Percentiles rank a stretch among this genome's conserved stretches.
These are phyloP conservation scores for Crithidia fasciculata DNA, from an alignment of 208 protist genomes.

Conservation along the genomic window DNA sequence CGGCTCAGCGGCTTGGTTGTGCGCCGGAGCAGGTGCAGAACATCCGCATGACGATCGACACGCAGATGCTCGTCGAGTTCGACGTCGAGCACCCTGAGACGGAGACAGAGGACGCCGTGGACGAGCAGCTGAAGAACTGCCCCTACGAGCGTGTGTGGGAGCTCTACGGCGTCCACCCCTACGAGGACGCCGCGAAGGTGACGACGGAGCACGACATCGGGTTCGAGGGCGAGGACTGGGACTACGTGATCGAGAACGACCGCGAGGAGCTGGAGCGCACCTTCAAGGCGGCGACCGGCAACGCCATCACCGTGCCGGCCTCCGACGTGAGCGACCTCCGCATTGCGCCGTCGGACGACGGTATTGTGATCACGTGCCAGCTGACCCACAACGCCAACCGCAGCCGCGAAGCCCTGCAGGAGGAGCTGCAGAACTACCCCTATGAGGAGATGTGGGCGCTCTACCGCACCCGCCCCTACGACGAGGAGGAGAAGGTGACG, in stretches of 20 bases:
- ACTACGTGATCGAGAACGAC: constrained; percentile 37
- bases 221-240: constrained; percentile 67
- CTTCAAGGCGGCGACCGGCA: constrained; percentile 44
- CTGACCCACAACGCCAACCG: constrained; percentile 30
- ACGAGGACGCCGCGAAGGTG: constrained; percentile 19
- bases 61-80: constrained; percentile 36
- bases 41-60: constrained; percentile 35
- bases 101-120: constrained; percentile 39
- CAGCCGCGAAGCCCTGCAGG: constrained; percentile 24
- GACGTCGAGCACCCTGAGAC: constrained; percentile 49
- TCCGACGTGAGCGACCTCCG: constrained; percentile 25
- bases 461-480: constrained; percentile 49
- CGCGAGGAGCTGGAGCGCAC: constrained; percentile 38
- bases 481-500: constrained; percentile 33
- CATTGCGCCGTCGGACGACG: constrained; percentile 27
- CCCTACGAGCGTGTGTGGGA: constrained; percentile 53
- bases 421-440: constrained; percentile 34
- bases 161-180: constrained; percentile 45
- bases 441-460: constrained; percentile 54
- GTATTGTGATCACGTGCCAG: constrained; percentile 40
- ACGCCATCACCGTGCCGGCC: constrained; percentile 32
- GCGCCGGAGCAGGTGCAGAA: constrained; percentile 28
- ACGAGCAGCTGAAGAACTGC: constrained; percentile 47
- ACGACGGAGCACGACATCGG: constrained; percentile 46
- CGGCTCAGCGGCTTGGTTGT: constrained; percentile 30